A percentile compares a stretch with the other conserved stretches of the same genome.
These are phyloP conservation scores for Cryphonectria parasitica DNA, from an alignment of 2,329 filamentous ascomycete genomes.

Conservation along the genomic window DNA sequence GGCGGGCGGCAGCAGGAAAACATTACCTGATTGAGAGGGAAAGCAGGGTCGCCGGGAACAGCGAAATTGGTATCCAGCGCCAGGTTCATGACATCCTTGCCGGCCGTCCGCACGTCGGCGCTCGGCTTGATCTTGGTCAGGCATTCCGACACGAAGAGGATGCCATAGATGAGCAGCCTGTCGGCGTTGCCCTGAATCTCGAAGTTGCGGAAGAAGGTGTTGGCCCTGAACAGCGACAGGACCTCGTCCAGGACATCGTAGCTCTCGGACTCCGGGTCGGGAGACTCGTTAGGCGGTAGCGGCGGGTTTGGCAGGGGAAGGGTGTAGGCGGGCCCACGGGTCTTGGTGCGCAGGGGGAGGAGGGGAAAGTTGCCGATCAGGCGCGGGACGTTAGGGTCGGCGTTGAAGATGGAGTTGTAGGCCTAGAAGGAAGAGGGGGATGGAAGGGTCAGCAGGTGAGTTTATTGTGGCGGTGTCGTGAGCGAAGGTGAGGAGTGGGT, in stretches of 20 bases:
- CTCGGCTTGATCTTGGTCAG: conserved; percentile 82
- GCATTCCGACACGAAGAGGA: conserved; percentile 91
- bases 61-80: conserved; percentile 94
- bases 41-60: conserved; percentile 89
- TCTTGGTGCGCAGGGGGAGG: conserved; percentile 91
- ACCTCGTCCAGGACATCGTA: conserved; percentile 98
- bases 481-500: conserved; percentile 1
- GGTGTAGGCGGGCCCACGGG: conserved; percentile 90
- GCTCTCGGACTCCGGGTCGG: conserved; percentile 84
- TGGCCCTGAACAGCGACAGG: conserved; percentile 89
- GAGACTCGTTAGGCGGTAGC: conserved; percentile 64
- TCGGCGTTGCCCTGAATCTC: conserved; percentile 97
- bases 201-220: conserved; percentile 99
- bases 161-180: conserved; percentile 93
- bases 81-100: conserved; percentile 82
- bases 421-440: conserved; percentile 58
- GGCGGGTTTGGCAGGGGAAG: conserved; percentile 64
- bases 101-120: conserved; percentile 62
- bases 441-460: conserved; percentile 33
- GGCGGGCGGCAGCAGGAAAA: conserved; percentile 16
- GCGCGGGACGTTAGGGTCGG: conserved; percentile 67
- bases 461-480: conserved; percentile 5
- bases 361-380: conserved; percentile 89
- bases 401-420: conserved; percentile 97
- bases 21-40: conserved; percentile 84